A percentile compares a stretch with the other conserved stretches of the same genome.
These are phyloP conservation scores for Gliomastix tumulicola DNA, from an alignment of 2,329 filamentous ascomycete genomes.

Conservation along the genomic window DNA sequence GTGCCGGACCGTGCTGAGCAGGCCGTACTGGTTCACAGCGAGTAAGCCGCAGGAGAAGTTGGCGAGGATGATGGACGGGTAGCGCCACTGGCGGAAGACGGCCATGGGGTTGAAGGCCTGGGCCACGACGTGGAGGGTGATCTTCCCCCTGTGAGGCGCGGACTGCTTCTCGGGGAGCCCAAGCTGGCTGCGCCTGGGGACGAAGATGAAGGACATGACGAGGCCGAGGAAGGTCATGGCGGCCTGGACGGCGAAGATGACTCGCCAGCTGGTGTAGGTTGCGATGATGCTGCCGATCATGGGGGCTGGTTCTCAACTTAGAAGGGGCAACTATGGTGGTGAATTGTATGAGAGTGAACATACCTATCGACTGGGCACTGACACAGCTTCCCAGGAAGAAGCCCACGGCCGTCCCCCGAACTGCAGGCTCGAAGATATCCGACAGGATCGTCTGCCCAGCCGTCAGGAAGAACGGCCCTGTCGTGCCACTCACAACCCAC, in stretches of 20 bases:
- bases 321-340: background rate
- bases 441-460: slow-evolving; percentile 10
- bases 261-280: slow-evolving; percentile 16
- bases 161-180: slow-evolving; percentile 1
- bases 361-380: slow-evolving; percentile 8
- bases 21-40: slow-evolving; percentile 34
- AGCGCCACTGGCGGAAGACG: slow-evolving; percentile 14
- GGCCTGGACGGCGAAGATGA: slow-evolving; percentile 13
- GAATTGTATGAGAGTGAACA: background rate
- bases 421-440: slow-evolving; percentile 8
- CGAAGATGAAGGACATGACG: slow-evolving; percentile 13
- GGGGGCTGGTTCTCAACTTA: slow-evolving; percentile 1
- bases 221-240: slow-evolving; percentile 15
- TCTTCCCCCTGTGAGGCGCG: background rate
- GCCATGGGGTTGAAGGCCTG: slow-evolving; percentile 14
- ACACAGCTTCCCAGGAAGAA: slow-evolving; percentile 7
- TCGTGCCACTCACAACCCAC: slow-evolving; percentile 8
- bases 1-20: slow-evolving; percentile 57
- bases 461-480: slow-evolving; percentile 9
- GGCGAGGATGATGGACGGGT: slow-evolving; percentile 12
- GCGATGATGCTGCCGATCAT: slow-evolving; percentile 16
- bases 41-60: slow-evolving; percentile 15
- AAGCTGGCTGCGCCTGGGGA: slow-evolving; percentile 7
- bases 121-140: background rate
- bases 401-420: slow-evolving; percentile 8